phyloP scores from a whole-genome alignment of 2,329 filamentous ascomycete species.

The Xylaria sp. region DNA sequence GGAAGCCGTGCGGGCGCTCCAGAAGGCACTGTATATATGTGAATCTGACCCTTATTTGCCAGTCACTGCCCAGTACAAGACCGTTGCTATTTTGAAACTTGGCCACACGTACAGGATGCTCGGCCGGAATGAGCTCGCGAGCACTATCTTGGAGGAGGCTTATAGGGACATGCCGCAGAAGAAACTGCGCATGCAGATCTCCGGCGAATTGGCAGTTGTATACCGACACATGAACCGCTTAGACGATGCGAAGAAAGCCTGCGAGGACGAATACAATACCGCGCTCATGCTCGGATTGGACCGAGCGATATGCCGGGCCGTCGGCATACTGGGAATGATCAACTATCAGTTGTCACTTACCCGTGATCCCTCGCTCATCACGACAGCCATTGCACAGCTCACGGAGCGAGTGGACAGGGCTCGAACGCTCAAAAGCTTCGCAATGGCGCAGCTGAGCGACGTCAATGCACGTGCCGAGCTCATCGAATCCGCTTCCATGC shows the following conservation, averaged over 20 bases:
- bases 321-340: constrained; percentile 46
- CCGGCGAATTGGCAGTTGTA: constrained; percentile 43
- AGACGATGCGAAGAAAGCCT: constrained; percentile 37
- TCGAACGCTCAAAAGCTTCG: not conserved
- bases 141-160: constrained; percentile 32
- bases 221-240: constrained; percentile 42
- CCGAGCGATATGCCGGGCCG: constrained; percentile 38
- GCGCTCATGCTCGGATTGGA: constrained; percentile 36
- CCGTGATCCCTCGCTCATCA: constrained; percentile 17
- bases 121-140: constrained; percentile 39
- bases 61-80: no score
- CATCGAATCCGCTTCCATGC: no score
- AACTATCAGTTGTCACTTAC: constrained; percentile 41
- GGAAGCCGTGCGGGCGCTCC: constrained; percentile 31
- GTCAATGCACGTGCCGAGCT: no score
- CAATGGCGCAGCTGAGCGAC: not conserved
- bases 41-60: no score
- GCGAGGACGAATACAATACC: constrained; percentile 38
- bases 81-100: no score
- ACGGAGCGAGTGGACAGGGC: constrained; percentile 28
- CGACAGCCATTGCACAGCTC: constrained; percentile 39
- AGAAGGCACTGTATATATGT: constrained; percentile 33
- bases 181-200: constrained; percentile 28
- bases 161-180: constrained; percentile 25
- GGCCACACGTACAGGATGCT: constrained; percentile 40